These are phyloP conservation scores for Madurella fahalii DNA, from an alignment of 2,329 filamentous ascomycete species.

Conservation along the genomic window DNA sequence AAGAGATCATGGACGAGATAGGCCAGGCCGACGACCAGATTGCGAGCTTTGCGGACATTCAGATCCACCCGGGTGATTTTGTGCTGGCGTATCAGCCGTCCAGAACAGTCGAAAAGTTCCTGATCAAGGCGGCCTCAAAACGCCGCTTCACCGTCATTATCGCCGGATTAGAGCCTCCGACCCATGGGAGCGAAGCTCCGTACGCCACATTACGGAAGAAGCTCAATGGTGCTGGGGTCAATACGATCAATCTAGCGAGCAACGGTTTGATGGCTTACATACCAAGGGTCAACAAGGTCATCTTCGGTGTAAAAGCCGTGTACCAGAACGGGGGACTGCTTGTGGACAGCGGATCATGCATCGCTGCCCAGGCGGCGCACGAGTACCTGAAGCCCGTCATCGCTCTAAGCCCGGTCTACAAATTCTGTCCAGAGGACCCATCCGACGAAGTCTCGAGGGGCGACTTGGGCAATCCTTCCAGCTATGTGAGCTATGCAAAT, in stretches of 20 bases:
- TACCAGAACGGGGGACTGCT: slow-evolving; percentile 84
- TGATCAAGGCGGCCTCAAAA: slow-evolving; percentile 81
- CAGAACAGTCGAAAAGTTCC: slow-evolving; percentile 81
- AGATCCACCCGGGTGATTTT: slow-evolving; percentile 90
- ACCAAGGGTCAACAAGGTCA: slow-evolving; percentile 92
- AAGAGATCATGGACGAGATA: slow-evolving; percentile 94
- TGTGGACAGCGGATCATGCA: slow-evolving; percentile 75
- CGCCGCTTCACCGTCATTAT: slow-evolving; percentile 89
- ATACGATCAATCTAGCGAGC: slow-evolving; percentile 79
- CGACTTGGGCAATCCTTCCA: slow-evolving; percentile 79
- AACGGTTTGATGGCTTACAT: slow-evolving; percentile 88
- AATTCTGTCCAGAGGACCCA: slow-evolving; percentile 84
- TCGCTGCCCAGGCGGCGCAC: slow-evolving; percentile 80
- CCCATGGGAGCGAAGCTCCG: slow-evolving; percentile 36
- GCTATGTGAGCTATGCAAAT: slow-evolving; percentile 72
- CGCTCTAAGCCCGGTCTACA: slow-evolving; percentile 87
- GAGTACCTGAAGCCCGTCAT: slow-evolving; percentile 80
- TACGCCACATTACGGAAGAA: slow-evolving; percentile 67
- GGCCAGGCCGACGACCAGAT: slow-evolving; percentile 92
- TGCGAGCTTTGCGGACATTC: slow-evolving; percentile 78
- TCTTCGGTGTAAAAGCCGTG: slow-evolving; percentile 82
- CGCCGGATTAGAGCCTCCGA: slow-evolving; percentile 57
- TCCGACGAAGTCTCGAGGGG: slow-evolving; percentile 78
- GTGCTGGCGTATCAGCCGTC: slow-evolving; percentile 87
- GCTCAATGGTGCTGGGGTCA: slow-evolving; percentile 71